Conservation (phyloP, 257 asterid species). For the Nicotiana benthamiana region DNA sequence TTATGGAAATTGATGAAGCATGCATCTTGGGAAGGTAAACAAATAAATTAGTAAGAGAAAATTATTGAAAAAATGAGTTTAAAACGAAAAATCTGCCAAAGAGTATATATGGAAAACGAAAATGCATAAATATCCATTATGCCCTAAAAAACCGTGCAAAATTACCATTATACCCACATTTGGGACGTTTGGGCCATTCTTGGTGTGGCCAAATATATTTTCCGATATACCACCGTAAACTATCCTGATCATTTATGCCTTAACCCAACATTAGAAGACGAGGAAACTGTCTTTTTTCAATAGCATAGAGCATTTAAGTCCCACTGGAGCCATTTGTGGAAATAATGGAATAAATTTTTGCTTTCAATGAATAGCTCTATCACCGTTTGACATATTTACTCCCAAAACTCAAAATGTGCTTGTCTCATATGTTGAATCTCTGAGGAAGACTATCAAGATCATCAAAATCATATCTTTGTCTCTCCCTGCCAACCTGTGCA, state of each 20-base stretch:
- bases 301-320: not conserved
- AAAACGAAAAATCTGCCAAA: too few species aligned
- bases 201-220: too few species aligned
- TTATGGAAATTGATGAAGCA: too few species aligned
- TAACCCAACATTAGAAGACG: not conserved
- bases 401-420: not conserved
- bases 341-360: not conserved
- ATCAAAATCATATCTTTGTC: conserved; percentile 72
- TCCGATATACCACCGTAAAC: not conserved
- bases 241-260: not conserved
- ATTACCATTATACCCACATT: too few species aligned
- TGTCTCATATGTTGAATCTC: conserved; percentile 51
- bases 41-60: too few species aligned
- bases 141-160: too few species aligned
- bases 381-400: not conserved
- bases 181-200: too few species aligned
- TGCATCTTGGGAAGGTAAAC: too few species aligned
- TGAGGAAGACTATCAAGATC: conserved; percentile 70
- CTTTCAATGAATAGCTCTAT: not conserved
- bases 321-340: not conserved
- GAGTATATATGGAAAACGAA: too few species aligned
- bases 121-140: too few species aligned
- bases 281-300: not conserved
- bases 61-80: too few species aligned
- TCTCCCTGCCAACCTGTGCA: conserved; percentile 72